Percentiles rank a stretch among this genome's conserved stretches.
Conservation (phyloP, 805 yeast species). For the Wickerhamomyces hampshirensis region DNA sequence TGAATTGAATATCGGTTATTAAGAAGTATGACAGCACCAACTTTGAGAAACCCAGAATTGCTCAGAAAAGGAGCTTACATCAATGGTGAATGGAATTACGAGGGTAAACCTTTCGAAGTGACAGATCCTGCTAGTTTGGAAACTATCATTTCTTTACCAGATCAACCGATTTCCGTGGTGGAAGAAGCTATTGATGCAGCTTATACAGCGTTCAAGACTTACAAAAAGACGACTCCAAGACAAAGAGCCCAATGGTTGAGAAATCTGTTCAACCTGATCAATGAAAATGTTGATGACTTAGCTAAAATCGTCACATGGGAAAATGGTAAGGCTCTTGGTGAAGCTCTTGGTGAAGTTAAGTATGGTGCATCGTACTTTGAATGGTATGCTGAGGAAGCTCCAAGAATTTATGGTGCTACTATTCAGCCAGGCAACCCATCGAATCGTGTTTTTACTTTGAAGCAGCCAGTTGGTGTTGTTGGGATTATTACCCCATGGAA, state of each 20-base stretch:
- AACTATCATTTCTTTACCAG: conserved; percentile 54
- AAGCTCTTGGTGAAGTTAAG: conserved; percentile 50
- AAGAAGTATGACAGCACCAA: neutral
- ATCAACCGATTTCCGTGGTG: conserved; percentile 54
- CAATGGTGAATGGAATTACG: conserved; percentile 69
- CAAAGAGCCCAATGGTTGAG: conserved; percentile 48
- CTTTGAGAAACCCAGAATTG: conserved; percentile 38
- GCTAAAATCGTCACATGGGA: conserved; percentile 55
- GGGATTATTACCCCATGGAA: conserved; percentile 65
- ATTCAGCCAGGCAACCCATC: conserved; percentile 49
- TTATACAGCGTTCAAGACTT: conserved; percentile 39
- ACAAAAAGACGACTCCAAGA: conserved; percentile 42
- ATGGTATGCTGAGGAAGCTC: conserved; percentile 77
- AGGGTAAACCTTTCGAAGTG: conserved; percentile 51
- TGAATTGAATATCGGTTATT: too few species aligned
- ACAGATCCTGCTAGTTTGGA: conserved; percentile 71
- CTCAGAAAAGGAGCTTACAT: conserved; percentile 57
- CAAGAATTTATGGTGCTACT: conserved; percentile 50
- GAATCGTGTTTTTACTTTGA: conserved; percentile 48
- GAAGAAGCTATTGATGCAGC: conserved; percentile 52
- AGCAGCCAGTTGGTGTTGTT: conserved; percentile 54
- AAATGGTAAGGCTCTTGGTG: conserved; percentile 53
- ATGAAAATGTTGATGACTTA: conserved; percentile 52
- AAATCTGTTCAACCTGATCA: conserved; percentile 45
- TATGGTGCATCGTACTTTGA: conserved; percentile 74